Evolutionary conservation across 1,139 yeast species (phyloP).

Genomic region (Geotrichum carabidarum): DNA sequence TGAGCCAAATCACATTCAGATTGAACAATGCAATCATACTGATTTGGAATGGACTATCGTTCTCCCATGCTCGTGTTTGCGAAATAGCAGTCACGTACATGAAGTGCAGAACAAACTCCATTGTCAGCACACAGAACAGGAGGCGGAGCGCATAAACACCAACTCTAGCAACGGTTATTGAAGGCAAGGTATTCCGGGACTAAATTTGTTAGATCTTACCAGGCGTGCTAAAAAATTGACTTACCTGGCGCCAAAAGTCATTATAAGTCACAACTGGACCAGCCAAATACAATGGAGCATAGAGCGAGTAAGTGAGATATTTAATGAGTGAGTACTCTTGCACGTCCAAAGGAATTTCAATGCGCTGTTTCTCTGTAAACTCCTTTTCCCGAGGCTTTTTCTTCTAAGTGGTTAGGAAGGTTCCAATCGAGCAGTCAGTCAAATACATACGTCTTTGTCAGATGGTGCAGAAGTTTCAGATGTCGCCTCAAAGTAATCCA

Average conservation of each 20-base stretch:
- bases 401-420: slow-evolving; percentile 14
- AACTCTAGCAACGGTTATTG: slow-evolving; percentile 52
- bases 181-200: slow-evolving; percentile 42
- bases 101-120: slow-evolving; percentile 85
- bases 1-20: slow-evolving; percentile 83
- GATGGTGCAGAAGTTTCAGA: slow-evolving; percentile 1
- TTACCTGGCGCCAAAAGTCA: slow-evolving; percentile 70
- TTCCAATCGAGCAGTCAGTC: background rate
- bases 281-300: slow-evolving; percentile 87
- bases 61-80: slow-evolving; percentile 82
- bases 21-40: slow-evolving; percentile 93
- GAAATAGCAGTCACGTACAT: slow-evolving; percentile 93
- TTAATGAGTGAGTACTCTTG: slow-evolving; percentile 57
- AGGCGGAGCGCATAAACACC: slow-evolving; percentile 63
- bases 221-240: slow-evolving; percentile 37
- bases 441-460: slow-evolving; percentile 17
- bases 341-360: slow-evolving; percentile 57
- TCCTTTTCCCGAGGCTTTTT: slow-evolving; percentile 19
- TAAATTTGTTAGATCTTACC: slow-evolving; percentile 17
- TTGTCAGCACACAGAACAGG: slow-evolving; percentile 64
- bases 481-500: slow-evolving; percentile 51
- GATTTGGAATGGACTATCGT: slow-evolving; percentile 84
- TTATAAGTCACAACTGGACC: slow-evolving; percentile 94
- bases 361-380: slow-evolving; percentile 59
- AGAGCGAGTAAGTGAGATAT: slow-evolving; percentile 70